These are phyloP conservation scores for Neurospora sp. DNA, from an alignment of 495 filamentous ascomycete genomes.

Conservation along the genomic window DNA sequence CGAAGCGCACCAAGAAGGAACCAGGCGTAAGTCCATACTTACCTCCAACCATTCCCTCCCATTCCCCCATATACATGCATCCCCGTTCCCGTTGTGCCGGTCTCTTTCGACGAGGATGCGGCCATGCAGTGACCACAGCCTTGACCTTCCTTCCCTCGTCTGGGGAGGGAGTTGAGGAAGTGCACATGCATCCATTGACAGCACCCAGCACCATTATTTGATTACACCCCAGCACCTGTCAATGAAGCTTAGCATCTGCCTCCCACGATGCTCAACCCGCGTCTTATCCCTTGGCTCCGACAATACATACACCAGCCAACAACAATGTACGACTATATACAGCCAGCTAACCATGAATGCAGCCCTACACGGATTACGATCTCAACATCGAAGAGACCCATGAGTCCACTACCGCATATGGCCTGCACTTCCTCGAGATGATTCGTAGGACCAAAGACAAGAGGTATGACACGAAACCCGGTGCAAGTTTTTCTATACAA, in stretches of 20 bases:
- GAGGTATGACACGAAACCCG: slow-evolving; percentile 37
- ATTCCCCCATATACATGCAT: background rate
- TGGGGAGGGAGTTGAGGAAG: background rate
- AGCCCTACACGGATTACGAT: slow-evolving; percentile 26
- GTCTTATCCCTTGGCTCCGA: background rate
- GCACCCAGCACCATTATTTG: background rate
- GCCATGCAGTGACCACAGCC: background rate
- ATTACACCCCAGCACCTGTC: background rate
- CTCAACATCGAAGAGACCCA: slow-evolving; percentile 41
- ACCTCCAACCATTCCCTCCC: background rate
- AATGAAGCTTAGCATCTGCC: background rate
- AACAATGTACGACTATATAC: background rate
- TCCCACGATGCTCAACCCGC: background rate
- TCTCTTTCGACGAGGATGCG: background rate
- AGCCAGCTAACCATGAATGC: slow-evolving; percentile 7
- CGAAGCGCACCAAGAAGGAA: slow-evolving; percentile 47
- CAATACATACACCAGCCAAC: background rate
- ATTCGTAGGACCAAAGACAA: slow-evolving; percentile 62
- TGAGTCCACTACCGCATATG: slow-evolving; percentile 56
- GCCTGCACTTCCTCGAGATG: slow-evolving; percentile 54
- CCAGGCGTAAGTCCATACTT: slow-evolving; percentile 19
- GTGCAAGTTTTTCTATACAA: background rate
- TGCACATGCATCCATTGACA: background rate
- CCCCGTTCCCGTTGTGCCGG: background rate
- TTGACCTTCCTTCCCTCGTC: background rate